These are phyloP conservation scores for Xylaria sp. DNA, from an alignment of 2,329 filamentous ascomycete species.

Conservation along the genomic window DNA sequence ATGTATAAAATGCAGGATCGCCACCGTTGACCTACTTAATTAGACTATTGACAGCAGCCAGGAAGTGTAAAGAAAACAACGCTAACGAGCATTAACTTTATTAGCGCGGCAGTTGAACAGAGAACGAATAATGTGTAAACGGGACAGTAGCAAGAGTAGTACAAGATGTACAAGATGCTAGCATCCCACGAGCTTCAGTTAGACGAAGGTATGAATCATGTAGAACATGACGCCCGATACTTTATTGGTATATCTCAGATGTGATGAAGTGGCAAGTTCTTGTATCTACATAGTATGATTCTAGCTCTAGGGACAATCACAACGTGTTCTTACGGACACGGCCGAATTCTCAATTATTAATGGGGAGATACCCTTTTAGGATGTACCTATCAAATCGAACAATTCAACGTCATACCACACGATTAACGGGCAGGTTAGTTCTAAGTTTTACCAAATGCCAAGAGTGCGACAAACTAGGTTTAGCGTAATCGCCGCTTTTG, in stretches of 20 bases:
- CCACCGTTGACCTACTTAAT: slow-evolving; percentile 6
- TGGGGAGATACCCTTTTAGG: slow-evolving; percentile 9
- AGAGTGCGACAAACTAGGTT: no score
- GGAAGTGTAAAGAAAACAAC: not conserved
- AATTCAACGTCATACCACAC: slow-evolving; percentile 43
- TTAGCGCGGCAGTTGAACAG: slow-evolving; percentile 3
- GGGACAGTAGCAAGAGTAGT: not conserved
- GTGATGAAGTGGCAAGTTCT: no score
- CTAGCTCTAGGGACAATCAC: slow-evolving; percentile 12
- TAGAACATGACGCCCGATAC: no score
- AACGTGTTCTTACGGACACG: slow-evolving; percentile 38
- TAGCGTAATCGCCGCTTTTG: no score
- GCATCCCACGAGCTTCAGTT: not conserved
- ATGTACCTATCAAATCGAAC: slow-evolving; percentile 30
- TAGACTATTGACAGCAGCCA: not conserved
- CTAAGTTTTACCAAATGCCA: no score
- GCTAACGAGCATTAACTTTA: not conserved
- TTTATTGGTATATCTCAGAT: no score
- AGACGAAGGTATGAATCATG: not conserved
- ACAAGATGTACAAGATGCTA: not conserved
- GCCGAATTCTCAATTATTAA: slow-evolving; percentile 29
- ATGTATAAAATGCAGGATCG: slow-evolving; percentile 18
- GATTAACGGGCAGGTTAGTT: slow-evolving; percentile 41
- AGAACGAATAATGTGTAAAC: not conserved
- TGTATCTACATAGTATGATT: not conserved